Conservation (phyloP, 2,329 filamentous ascomycete genomes). For the Phoma herbarum region DNA sequence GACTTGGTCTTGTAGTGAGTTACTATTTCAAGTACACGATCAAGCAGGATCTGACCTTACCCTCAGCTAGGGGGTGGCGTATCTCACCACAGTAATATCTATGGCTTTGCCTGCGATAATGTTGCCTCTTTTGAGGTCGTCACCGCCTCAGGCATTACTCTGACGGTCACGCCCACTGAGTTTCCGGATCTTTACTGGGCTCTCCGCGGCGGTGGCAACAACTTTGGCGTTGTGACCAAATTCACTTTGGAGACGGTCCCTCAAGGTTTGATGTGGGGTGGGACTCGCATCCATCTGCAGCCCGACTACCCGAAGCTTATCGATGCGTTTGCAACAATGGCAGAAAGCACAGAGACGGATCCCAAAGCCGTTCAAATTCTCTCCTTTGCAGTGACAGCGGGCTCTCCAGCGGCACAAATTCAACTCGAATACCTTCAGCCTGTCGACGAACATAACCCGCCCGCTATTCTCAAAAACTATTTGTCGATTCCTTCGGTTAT, state of each 20-base stretch:
- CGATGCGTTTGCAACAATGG: conserved; percentile 26
- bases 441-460: conserved; percentile 27
- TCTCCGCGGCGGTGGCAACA: conserved; percentile 46
- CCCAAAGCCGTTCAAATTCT: conserved; percentile 36
- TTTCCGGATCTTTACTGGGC: conserved; percentile 52
- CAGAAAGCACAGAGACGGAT: conserved; percentile 26
- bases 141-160: conserved; percentile 31
- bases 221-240: conserved; percentile 41
- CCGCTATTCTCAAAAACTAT: conserved; percentile 23
- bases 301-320: conserved; percentile 19
- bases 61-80: conserved; percentile 31
- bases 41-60: not conserved
- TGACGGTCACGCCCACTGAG: conserved; percentile 34
- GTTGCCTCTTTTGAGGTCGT: conserved; percentile 47
- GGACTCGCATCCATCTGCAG: conserved; percentile 18
- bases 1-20: conserved; percentile 31
- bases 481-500: conserved; percentile 22
- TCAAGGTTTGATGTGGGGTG: conserved; percentile 36
- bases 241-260: conserved; percentile 32
- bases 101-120: conserved; percentile 48
- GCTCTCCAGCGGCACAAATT: conserved; percentile 27
- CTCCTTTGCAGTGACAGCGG: conserved; percentile 30
- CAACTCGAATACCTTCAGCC: conserved; percentile 36
- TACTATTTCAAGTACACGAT: not conserved
- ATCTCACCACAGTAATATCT: conserved; percentile 41